phyloP scores from a whole-genome alignment of 1,139 yeast species.

The Insectozyma bohioensis region DNA sequence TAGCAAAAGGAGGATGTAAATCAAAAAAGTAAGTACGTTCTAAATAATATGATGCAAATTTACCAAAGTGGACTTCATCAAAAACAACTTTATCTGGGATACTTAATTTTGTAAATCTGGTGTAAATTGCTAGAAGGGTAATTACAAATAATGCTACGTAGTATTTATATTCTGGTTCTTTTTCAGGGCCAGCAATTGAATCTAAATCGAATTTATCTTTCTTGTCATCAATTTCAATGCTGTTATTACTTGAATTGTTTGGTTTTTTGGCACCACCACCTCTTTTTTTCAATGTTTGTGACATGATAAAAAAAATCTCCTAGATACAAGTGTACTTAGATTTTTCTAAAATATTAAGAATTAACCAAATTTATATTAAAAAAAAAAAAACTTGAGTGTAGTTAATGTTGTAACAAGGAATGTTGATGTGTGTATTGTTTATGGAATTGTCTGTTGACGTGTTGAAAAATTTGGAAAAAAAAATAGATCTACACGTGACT shows the following conservation, averaged over 20 bases:
- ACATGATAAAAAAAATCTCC: slow-evolving; percentile 6
- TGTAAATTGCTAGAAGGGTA: slow-evolving; percentile 63
- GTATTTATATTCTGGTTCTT: slow-evolving; percentile 36
- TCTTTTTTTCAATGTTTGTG: slow-evolving; percentile 24
- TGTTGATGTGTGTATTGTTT: too few species aligned
- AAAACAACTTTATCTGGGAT: slow-evolving; percentile 88
- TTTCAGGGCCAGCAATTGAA: slow-evolving; percentile 4
- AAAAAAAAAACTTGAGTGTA: too few species aligned
- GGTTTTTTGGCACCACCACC: slow-evolving; percentile 19
- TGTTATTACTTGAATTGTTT: slow-evolving; percentile 3
- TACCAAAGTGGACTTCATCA: slow-evolving; percentile 98
- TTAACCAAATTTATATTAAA: too few species aligned
- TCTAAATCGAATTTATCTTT: slow-evolving; percentile 6
- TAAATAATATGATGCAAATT: slow-evolving; percentile 85
- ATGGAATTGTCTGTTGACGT: too few species aligned
- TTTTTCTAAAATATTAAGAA: too few species aligned
- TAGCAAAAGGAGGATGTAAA: slow-evolving; percentile 97
- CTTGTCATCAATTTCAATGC: slow-evolving; percentile 7
- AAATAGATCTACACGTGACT: slow-evolving; percentile 1
- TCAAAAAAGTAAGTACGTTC: slow-evolving; percentile 89
- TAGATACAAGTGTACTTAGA: neutral
- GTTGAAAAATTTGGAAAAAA: too few species aligned
- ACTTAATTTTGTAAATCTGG: slow-evolving; percentile 71
- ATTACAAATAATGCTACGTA: slow-evolving; percentile 45
- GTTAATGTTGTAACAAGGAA: too few species aligned